A percentile compares a stretch with the other conserved stretches of the same genome.
These are phyloP conservation scores for Phaeosphaeria sp. DNA, from an alignment of 2,329 filamentous ascomycete species.

Conservation along the genomic window DNA sequence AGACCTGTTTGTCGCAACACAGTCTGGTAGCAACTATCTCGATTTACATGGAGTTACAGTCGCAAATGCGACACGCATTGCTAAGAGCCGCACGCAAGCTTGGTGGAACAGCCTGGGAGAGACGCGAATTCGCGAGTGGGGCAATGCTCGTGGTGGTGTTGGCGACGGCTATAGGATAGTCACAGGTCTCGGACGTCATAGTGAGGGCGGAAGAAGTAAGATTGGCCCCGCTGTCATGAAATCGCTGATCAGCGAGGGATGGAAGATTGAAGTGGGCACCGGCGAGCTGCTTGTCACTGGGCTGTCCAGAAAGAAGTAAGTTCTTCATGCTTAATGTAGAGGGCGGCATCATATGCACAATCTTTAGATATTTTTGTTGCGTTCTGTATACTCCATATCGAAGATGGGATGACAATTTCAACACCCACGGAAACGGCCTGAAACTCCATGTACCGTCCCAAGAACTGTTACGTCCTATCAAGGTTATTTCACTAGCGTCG, in stretches of 20 bases:
- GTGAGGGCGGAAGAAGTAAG: slow-evolving; percentile 74
- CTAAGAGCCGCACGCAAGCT: slow-evolving; percentile 65
- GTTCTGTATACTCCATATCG: neutral
- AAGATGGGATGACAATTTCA: neutral
- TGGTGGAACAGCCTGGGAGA: slow-evolving; percentile 84
- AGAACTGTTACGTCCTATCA: neutral
- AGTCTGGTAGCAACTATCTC: slow-evolving; percentile 71
- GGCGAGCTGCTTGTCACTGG: slow-evolving; percentile 77
- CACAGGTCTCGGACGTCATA: slow-evolving; percentile 82
- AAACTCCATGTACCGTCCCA: neutral
- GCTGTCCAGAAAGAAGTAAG: slow-evolving; percentile 38
- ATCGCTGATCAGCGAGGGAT: slow-evolving; percentile 77
- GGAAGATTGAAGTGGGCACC: slow-evolving; percentile 76
- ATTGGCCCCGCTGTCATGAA: slow-evolving; percentile 81
- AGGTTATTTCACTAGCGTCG: neutral
- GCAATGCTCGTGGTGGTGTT: slow-evolving; percentile 52
- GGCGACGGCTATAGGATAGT: slow-evolving; percentile 72
- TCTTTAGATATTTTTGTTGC: neutral
- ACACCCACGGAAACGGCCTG: neutral
- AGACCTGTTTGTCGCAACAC: slow-evolving; percentile 70
- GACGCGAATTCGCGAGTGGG: slow-evolving; percentile 56
- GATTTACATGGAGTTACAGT: slow-evolving; percentile 88
- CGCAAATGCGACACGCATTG: slow-evolving; percentile 79
- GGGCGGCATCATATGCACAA: neutral
- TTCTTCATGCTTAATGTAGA: neutral